Evolutionary conservation across 2,329 filamentous ascomycete genomes (phyloP).

Genomic region (Diaporthe citriasiana): DNA sequence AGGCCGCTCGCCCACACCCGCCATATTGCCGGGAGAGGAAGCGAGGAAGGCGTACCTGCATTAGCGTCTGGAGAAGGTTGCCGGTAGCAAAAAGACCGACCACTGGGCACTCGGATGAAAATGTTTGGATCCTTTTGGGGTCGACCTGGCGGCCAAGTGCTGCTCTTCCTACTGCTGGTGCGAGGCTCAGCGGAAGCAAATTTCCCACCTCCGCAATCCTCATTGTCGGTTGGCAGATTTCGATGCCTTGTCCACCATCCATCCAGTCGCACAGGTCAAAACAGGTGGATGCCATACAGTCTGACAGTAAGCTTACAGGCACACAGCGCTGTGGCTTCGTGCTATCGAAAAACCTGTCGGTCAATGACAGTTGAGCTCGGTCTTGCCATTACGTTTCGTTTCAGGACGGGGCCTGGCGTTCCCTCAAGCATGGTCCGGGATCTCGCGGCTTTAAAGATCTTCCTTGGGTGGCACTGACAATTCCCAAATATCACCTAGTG

Average conservation of each 20-base stretch:
- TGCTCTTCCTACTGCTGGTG: background rate
- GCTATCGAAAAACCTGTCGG: conserved; percentile 18
- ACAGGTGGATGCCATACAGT: background rate
- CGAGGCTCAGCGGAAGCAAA: conserved; percentile 28
- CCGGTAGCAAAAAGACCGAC: background rate
- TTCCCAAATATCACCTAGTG: conserved; percentile 28
- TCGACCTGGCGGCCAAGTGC: background rate
- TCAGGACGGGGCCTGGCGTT: conserved; percentile 5
- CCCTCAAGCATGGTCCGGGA: conserved; percentile 15
- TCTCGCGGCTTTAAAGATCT: conserved; percentile 33
- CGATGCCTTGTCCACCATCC: background rate
- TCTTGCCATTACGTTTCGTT: conserved; percentile 35
- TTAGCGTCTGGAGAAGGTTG: conserved; percentile 27
- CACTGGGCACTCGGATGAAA: background rate
- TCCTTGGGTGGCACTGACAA: conserved; percentile 33
- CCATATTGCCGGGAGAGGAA: conserved; percentile 5
- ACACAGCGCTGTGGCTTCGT: conserved; percentile 13
- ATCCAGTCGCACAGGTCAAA: background rate
- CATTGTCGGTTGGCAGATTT: background rate
- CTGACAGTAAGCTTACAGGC: conserved; percentile 15
- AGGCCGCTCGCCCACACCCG: conserved; percentile 11
- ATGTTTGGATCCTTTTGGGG: conserved; percentile 26
- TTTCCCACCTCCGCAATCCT: conserved; percentile 6
- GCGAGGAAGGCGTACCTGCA: conserved; percentile 31
- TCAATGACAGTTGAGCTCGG: conserved; percentile 20